phyloP scores from a whole-genome alignment of 768 basidiomycete genomes.

The Grammothele lineata region DNA sequence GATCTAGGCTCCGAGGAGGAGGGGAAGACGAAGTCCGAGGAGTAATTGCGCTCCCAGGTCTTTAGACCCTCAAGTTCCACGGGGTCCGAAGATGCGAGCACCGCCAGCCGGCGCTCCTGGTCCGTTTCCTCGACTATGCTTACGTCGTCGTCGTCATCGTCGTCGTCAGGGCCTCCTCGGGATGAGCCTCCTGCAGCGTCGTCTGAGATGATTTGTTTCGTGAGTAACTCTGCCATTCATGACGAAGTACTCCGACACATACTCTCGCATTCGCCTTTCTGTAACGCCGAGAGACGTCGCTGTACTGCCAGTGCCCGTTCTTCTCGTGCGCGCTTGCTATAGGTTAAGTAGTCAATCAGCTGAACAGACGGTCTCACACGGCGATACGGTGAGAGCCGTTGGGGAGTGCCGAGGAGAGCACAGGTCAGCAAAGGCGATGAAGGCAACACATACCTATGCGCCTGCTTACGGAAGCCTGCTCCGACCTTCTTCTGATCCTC shows the following conservation, averaged over 20 bases:
- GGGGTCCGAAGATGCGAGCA: constrained; percentile 44
- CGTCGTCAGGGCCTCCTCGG: too few relatives aligned
- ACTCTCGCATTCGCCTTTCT: too few relatives aligned
- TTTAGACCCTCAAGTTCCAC: constrained; percentile 42
- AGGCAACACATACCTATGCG: constrained; percentile 45
- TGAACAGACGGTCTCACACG: background rate
- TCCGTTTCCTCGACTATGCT: constrained; percentile 34
- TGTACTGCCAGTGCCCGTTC: constrained; percentile 77
- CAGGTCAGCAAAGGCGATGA: background rate
- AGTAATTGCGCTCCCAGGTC: constrained; percentile 40
- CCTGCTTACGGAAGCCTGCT: constrained; percentile 67
- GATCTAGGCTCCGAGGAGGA: too few relatives aligned
- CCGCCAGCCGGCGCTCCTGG: constrained; percentile 44
- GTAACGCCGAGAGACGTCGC: constrained; percentile 47
- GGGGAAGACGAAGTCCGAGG: constrained; percentile 48
- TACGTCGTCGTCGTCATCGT: constrained; percentile 12
- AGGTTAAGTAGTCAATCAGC: background rate
- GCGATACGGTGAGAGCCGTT: too few relatives aligned
- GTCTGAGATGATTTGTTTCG: constrained; percentile 1
- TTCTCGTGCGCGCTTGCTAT: constrained; percentile 74
- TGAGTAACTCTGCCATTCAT: background rate
- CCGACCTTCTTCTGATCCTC: constrained; percentile 41
- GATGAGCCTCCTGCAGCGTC: too few relatives aligned
- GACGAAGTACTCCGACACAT: too few relatives aligned
- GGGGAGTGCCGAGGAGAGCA: too few relatives aligned